Percentiles rank a stretch among this genome's conserved stretches.
These are phyloP conservation scores for Phalaenopsis aphrodite DNA, from an alignment of 106 monocot species.

Conservation along the genomic window DNA sequence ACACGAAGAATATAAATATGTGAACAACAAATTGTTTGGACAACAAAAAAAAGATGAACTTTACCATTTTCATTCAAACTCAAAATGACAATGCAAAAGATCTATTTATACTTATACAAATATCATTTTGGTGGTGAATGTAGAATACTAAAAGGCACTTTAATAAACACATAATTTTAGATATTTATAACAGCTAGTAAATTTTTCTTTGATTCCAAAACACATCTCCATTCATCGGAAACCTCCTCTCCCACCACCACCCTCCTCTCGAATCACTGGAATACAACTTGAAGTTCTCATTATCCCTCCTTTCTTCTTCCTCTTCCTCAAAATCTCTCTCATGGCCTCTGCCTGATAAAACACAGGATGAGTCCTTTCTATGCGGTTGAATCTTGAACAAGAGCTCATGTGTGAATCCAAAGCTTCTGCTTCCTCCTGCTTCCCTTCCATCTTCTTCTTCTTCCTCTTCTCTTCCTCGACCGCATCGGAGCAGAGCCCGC, in stretches of 20 bases:
- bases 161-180: too few relatives aligned
- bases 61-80: too few relatives aligned
- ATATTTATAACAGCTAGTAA: too few relatives aligned
- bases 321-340: slow-evolving; percentile 49
- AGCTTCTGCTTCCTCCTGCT: slow-evolving; percentile 17
- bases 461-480: slow-evolving; percentile 56
- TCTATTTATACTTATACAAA: too few relatives aligned
- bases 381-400: slow-evolving; percentile 41
- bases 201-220: too few relatives aligned
- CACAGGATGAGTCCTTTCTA: slow-evolving; percentile 43
- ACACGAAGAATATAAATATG: too few relatives aligned
- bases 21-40: too few relatives aligned
- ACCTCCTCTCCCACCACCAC: neutral
- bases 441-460: slow-evolving; percentile 21
- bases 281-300: slow-evolving; percentile 44
- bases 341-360: slow-evolving; percentile 48
- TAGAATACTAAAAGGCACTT: too few relatives aligned
- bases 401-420: slow-evolving; percentile 34
- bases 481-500: slow-evolving; percentile 67
- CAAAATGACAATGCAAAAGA: too few relatives aligned
- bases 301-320: slow-evolving; percentile 21
- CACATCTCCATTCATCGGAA: too few relatives aligned
- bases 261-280: slow-evolving; percentile 32
- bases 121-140: too few relatives aligned
- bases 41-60: too few relatives aligned